Conservation (phyloP, 1,284 basidiomycete species). For the Mycena sp. region DNA sequence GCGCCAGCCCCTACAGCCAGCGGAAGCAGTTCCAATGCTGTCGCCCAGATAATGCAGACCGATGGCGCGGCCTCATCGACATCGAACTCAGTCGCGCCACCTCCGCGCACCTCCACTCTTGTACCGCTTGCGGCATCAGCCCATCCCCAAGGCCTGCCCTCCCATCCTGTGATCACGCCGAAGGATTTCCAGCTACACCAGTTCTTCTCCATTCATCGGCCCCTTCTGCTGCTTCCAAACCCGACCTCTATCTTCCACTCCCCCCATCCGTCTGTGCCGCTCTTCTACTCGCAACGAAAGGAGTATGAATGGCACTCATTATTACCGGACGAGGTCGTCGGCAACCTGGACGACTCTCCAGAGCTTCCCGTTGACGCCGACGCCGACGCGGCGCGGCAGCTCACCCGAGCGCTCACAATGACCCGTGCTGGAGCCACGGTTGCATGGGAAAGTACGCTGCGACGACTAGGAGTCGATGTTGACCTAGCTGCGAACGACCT, state of each 20-base stretch:
- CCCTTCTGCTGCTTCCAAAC: constrained; percentile 71
- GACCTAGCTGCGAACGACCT: constrained; percentile 54
- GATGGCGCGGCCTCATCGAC: constrained; percentile 8
- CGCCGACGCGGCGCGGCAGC: constrained; percentile 77
- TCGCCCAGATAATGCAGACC: constrained; percentile 25
- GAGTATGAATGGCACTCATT: constrained; percentile 19
- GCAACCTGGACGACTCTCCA: background rate
- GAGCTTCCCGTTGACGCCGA: constrained; percentile 46
- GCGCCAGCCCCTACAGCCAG: constrained; percentile 44
- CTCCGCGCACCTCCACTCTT: constrained; percentile 23
- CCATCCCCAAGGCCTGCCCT: constrained; percentile 22
- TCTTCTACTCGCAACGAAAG: constrained; percentile 35
- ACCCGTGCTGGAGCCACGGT: constrained; percentile 66
- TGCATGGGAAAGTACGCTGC: constrained; percentile 71
- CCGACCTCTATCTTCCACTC: constrained; percentile 67
- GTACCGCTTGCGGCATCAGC: constrained; percentile 28
- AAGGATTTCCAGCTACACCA: constrained; percentile 80
- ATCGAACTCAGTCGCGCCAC: constrained; percentile 25
- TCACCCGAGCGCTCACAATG: constrained; percentile 73
- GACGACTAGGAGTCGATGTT: constrained; percentile 65
- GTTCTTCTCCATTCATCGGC: constrained; percentile 82
- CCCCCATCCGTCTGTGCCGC: constrained; percentile 44
- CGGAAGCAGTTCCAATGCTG: constrained; percentile 32
- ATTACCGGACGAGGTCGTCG: constrained; percentile 15
- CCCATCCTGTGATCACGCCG: constrained; percentile 65